Conservation (phyloP, 2,329 filamentous ascomycete species). For the Tolypocladium inflatum region DNA sequence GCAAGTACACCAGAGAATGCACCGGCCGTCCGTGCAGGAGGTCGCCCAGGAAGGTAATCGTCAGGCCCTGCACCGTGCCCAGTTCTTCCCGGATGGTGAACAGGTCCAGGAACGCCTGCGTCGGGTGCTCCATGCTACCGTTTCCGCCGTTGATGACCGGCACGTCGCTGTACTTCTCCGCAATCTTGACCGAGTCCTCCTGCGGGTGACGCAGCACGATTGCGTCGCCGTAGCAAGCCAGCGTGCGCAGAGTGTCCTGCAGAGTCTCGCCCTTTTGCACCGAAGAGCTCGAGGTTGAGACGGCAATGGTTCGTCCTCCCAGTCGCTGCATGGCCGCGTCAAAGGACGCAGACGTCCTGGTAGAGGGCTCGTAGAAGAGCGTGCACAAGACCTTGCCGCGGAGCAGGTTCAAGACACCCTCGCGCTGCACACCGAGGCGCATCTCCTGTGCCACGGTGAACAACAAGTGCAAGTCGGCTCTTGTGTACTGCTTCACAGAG, state of each 20-base stretch:
- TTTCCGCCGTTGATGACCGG: slow-evolving; percentile 97
- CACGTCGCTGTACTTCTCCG: slow-evolving; percentile 78
- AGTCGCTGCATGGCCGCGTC: slow-evolving; percentile 98
- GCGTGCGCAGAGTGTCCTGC: slow-evolving; percentile 85
- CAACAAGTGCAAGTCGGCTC: slow-evolving; percentile 80
- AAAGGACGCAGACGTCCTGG: slow-evolving; percentile 88
- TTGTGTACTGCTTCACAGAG: slow-evolving; percentile 83
- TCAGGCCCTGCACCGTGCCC: slow-evolving; percentile 88
- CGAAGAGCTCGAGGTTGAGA: slow-evolving; percentile 76
- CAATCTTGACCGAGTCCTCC: slow-evolving; percentile 69
- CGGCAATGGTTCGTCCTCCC: slow-evolving; percentile 74
- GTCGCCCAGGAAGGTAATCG: slow-evolving; percentile 92
- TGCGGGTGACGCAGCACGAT: slow-evolving; percentile 92
- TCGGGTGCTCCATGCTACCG: slow-evolving; percentile 91
- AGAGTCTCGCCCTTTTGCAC: slow-evolving; percentile 91
- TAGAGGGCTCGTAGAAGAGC: slow-evolving; percentile 97
- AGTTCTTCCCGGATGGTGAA: slow-evolving; percentile 98
- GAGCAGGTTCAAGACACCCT: slow-evolving; percentile 80
- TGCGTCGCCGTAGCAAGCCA: slow-evolving; percentile 90
- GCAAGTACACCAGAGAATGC: slow-evolving; percentile 87
- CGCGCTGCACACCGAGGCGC: slow-evolving; percentile 86
- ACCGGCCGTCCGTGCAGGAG: slow-evolving; percentile 89
- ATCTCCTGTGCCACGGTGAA: slow-evolving; percentile 98
- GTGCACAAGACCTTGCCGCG: slow-evolving; percentile 80
- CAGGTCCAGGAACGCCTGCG: slow-evolving; percentile 92